phyloP scores from a whole-genome alignment of 1,284 basidiomycete species.

The Boletellus deceptivus region DNA sequence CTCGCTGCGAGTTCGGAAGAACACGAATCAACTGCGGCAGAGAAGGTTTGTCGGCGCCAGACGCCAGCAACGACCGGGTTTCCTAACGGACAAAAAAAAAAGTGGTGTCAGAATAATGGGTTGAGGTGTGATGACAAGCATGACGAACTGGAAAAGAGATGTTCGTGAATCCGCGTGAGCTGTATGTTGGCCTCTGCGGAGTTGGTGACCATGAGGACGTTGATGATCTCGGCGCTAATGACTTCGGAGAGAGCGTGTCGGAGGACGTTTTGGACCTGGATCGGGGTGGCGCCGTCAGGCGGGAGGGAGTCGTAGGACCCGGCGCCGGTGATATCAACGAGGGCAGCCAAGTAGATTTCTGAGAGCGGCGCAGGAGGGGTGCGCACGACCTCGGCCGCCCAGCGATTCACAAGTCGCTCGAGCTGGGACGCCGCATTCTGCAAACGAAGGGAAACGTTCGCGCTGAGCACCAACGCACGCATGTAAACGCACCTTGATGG shows the following conservation, averaged over 20 bases:
- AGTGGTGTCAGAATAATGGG: no score
- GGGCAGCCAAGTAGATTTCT: slow-evolving; percentile 54
- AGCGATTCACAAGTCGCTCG: slow-evolving; percentile 77
- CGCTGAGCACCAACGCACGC: no score
- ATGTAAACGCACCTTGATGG: slow-evolving; percentile 62
- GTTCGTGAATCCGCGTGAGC: slow-evolving; percentile 78
- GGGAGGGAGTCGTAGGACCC: slow-evolving; percentile 34
- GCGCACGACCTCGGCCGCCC: slow-evolving; percentile 73
- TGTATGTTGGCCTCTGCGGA: slow-evolving; percentile 78
- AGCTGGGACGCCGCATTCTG: slow-evolving; percentile 72
- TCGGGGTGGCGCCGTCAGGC: slow-evolving; percentile 46
- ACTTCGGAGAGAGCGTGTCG: slow-evolving; percentile 74
- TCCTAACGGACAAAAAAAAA: slow-evolving; percentile 39
- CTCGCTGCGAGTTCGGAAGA: slow-evolving; percentile 62
- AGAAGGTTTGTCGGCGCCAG: slow-evolving; percentile 83
- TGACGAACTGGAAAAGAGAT: slow-evolving; percentile 71
- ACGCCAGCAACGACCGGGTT: slow-evolving; percentile 79
- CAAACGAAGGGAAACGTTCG: not conserved
- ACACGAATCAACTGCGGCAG: slow-evolving; percentile 73
- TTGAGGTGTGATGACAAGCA: no score
- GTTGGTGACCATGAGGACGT: slow-evolving; percentile 75
- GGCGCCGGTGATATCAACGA: slow-evolving; percentile 55
- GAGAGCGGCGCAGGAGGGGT: slow-evolving; percentile 53
- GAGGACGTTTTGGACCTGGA: slow-evolving; percentile 72
- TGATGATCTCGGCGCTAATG: slow-evolving; percentile 76